Conservation (phyloP, 192 early-diverging fungal genomes). For the Oehlia diaphana region DNA sequence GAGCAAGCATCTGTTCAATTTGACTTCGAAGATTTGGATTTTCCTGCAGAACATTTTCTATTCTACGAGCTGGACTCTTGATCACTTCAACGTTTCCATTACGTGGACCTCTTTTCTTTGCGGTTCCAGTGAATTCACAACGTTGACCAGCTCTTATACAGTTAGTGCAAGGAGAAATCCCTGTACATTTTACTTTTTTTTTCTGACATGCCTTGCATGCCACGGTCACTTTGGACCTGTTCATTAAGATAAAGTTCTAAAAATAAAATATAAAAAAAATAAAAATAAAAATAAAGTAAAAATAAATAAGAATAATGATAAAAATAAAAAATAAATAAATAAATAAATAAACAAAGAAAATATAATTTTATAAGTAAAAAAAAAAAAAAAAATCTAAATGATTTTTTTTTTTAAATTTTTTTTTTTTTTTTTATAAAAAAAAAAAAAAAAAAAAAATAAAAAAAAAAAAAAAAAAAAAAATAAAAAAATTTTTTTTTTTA, state of each 20-base stretch:
- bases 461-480: too few relatives aligned
- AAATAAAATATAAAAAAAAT: not conserved
- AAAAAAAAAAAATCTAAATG: too few relatives aligned
- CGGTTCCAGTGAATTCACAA: conserved; percentile 3
- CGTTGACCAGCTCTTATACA: not conserved
- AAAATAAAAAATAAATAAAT: too few relatives aligned
- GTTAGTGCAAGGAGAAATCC: not conserved
- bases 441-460: too few relatives aligned
- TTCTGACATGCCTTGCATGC: conserved; percentile 16
- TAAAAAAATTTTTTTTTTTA: too few relatives aligned
- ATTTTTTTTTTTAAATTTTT: too few relatives aligned
- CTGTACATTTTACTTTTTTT: conserved; percentile 8
- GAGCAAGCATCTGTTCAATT: not conserved
- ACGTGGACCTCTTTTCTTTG: conserved; percentile 11
- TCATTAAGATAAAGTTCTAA: not conserved
- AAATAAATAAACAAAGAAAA: too few relatives aligned
- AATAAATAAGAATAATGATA: too few relatives aligned
- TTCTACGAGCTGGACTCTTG: conserved; percentile 7
- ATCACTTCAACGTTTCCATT: conserved; percentile 1
- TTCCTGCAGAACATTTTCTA: not conserved
- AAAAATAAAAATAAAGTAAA: not conserved
- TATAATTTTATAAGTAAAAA: too few relatives aligned
- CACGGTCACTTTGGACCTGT: conserved; percentile 8
- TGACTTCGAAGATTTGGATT: not conserved
- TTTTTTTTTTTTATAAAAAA: too few relatives aligned